phyloP scores from a whole-genome alignment of 1,284 basidiomycete species.

The Heterobasidion parviporum region DNA sequence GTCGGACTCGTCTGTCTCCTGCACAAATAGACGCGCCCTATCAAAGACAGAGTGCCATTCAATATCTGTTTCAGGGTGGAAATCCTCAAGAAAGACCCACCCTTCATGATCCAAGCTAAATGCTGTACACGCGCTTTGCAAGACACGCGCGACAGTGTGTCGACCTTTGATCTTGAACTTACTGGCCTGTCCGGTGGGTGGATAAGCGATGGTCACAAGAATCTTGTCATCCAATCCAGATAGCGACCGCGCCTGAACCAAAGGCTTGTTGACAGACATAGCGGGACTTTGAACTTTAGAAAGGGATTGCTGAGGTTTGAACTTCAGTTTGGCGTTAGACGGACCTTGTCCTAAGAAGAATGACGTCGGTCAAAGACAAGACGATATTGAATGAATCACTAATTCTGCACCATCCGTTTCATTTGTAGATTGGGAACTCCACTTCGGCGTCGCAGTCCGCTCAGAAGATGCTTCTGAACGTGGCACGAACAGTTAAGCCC shows the following conservation, averaged over 20 bases:
- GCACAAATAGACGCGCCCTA: conserved; percentile 7
- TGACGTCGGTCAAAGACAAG: neutral
- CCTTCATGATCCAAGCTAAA: conserved; percentile 6
- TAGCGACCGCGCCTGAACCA: neutral
- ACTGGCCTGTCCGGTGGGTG: conserved; percentile 8
- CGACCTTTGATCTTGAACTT: conserved; percentile 14
- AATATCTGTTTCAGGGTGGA: neutral
- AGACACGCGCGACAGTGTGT: conserved; percentile 10
- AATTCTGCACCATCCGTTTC: too few species aligned
- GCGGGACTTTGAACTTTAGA: neutral
- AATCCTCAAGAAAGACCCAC: conserved; percentile 1
- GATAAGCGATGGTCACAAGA: conserved; percentile 11
- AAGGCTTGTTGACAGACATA: neutral
- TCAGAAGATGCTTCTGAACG: neutral
- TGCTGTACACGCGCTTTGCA: conserved; percentile 10
- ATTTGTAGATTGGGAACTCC: neutral
- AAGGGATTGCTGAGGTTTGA: neutral
- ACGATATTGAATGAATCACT: too few species aligned
- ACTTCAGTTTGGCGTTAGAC: neutral
- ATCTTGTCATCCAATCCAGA: conserved; percentile 7
- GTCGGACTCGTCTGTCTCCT: conserved; percentile 3
- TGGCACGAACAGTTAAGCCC: neutral
- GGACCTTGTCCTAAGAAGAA: neutral
- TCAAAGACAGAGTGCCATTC: neutral
- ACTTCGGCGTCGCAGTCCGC: neutral